Base-by-base conservation (phyloP, 352 stramenopile genomes). In the Pilasporangium apinafurcum region DNA sequence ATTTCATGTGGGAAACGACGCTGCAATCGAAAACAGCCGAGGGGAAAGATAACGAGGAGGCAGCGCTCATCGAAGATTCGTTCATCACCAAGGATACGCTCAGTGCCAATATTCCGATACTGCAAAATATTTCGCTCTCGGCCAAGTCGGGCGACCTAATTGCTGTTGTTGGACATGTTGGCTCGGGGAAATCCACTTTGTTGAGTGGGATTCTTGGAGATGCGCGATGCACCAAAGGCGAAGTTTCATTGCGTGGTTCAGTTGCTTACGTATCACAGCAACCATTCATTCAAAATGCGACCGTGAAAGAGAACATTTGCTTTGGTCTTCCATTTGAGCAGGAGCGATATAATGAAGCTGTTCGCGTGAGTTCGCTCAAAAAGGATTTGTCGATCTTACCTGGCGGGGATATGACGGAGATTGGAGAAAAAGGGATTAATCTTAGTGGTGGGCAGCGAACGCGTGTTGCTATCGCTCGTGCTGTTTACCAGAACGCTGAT, bases 381-480 rank as follows among this genome's bases (percentile, higher is more conserved):
- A 79, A 90, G 38, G 95, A 98, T 52, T 53, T 98, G 21, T 61
- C 65, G 31, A 76, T 97, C 31, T 60, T 98, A 24, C 82, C 92
- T 5, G 78, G 78, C 21, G 95, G 96, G 14, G 96, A 99, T 60
- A 47, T 63, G 51, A 99, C 95, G 0, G 95, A 99, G 64, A 99
- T 99, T 37, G 96, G 96, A 7, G 95, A 99, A 68, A 97, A 97
- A 50, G 97, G 97, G 1, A 96, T 99, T 34, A 99, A 97, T 56
- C 64, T 99, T 5, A 97, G 73, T 26, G 96, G 96, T 12, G 96
- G 96, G 5, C 95, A 99, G 66, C 96, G 97, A 44, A 85, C 75
- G 26, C 79, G 94, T 43, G 83, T 98, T 8, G 82, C 84, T 8
- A 68, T 99, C 3, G 96, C 96, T 26, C 78, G 96, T 18, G 92